These are phyloP conservation scores for Vitis labrusca DNA, from an alignment of 164 flowering plant genomes.

Conservation along the genomic window DNA sequence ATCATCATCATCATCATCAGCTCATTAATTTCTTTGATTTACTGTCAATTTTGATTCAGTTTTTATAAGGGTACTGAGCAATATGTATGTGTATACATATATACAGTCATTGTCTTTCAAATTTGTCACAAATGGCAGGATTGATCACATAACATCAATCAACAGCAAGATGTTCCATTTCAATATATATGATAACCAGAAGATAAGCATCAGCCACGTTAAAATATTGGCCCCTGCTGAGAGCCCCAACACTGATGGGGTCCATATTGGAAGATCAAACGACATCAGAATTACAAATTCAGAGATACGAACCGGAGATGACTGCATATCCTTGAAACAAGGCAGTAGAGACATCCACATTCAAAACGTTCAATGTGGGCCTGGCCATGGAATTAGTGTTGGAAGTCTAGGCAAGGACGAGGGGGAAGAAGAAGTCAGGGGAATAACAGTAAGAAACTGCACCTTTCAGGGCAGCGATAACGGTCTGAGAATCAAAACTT, in stretches of 20 bases:
- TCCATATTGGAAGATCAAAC: conserved; percentile 34
- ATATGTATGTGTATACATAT: background rate
- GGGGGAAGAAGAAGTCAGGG: no score
- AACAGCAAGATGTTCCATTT: conserved; percentile 32
- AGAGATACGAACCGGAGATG: conserved; percentile 49
- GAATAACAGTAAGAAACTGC: no score
- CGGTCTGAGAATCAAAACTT: no score
- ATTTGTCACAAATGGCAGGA: conserved; percentile 15
- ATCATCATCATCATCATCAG: no score
- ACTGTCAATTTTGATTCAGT: background rate
- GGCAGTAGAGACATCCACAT: no score
- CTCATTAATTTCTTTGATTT: background rate
- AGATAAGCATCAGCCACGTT: conserved; percentile 9
- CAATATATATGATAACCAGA: conserved; percentile 12
- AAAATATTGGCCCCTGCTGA: conserved; percentile 32
- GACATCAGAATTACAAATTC: conserved; percentile 15
- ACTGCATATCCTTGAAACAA: conserved; percentile 26
- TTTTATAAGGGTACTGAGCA: background rate
- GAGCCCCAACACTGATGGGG: conserved; percentile 59
- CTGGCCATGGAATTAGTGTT: no score
- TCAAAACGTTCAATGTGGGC: no score
- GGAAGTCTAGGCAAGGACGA: no score
- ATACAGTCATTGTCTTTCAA: conserved; percentile 24
- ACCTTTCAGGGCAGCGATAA: no score
- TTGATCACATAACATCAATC: conserved; percentile 13